Conservation (phyloP, 148 eudicot genomes). For the Silene latifolia region DNA sequence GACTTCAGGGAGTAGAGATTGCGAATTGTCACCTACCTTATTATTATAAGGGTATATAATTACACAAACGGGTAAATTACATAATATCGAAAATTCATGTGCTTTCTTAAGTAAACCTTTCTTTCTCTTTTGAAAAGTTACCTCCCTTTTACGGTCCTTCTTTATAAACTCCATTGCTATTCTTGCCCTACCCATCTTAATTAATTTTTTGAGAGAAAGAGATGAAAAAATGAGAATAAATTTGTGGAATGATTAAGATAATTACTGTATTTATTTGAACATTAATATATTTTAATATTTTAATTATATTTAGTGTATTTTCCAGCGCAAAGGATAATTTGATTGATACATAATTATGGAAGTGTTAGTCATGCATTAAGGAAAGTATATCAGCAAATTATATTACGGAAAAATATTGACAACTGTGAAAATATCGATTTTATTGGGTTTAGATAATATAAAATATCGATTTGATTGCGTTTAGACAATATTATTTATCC, state of each 20-base stretch:
- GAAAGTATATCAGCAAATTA: not conserved
- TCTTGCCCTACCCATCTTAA: constrained; percentile 31
- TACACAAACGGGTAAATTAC: constrained; percentile 25
- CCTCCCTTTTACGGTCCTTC: constrained; percentile 16
- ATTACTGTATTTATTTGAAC: not conserved
- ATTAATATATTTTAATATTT: not conserved
- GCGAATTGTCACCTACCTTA: not conserved
- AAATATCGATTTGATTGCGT: too few relatives aligned
- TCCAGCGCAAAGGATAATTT: not conserved
- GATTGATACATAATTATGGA: not conserved
- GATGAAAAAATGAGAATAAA: not conserved
- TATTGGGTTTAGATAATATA: not conserved
- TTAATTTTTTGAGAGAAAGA: not conserved
- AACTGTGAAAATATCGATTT: not conserved
- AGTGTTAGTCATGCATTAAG: not conserved
- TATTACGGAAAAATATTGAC: not conserved
- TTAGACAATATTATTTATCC: too few relatives aligned
- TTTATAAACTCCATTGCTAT: constrained; percentile 20
- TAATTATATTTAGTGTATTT: not conserved
- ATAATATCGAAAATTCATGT: constrained; percentile 27
- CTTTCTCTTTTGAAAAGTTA: constrained; percentile 29
- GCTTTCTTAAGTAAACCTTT: constrained; percentile 28
- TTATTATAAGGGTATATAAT: constrained; percentile 25
- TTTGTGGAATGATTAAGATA: not conserved
- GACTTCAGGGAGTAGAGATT: constrained; percentile 13